Base-by-base conservation (phyloP, 768 basidiomycete species). In the Fistulinella prunicolor region DNA sequence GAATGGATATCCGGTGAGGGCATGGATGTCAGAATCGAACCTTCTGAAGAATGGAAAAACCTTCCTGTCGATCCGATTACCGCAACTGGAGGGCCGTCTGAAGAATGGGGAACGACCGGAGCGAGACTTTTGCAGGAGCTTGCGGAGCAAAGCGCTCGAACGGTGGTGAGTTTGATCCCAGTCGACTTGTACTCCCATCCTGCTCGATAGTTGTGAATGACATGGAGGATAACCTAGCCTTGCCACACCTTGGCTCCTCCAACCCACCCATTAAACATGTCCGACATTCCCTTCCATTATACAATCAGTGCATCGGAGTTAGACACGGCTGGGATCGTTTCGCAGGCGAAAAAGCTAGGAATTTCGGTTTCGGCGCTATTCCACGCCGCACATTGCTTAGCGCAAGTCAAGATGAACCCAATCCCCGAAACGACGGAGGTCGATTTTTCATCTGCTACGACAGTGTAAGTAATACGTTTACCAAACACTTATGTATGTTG, bases 11-110 rank as follows among this genome's bases (percentile, higher is more conserved):
- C n/a, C n/a, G n/a, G n/a, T n/a, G n/a, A n/a, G n/a, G n/a, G n/a
- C n/a, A n/a, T n/a, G n/a, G n/a, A 51, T 7, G 36, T 61, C 28
- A 28, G 0, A 9, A 43, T 58, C 5, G 35, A 49, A 1, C 50
- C 42, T 30, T 53, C 26, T 12, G 47, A 60, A 24, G 62, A 66
- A 29, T 61, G 61, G 61, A 54, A 47, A 21, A 55, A 63, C 32
- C 58, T 63, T 13, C 63, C 64, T 1, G 50, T 53, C 4, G 64
- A 65, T 20, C 61, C 58, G 7, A 50, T 64, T 21, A 47, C 46
- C 24, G 64, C 62, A 2, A 66, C 49, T 0, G 62, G 64, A 9
- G 61, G 62, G 4, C 46, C 28, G 8, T 49, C 40, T n/a, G 13
- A 44, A 3, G 55, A 47, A 17, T 65, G 63, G 62, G 46, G 37